Conservation (phyloP, 768 basidiomycete genomes). For the Daedaleopsis sinensis region DNA sequence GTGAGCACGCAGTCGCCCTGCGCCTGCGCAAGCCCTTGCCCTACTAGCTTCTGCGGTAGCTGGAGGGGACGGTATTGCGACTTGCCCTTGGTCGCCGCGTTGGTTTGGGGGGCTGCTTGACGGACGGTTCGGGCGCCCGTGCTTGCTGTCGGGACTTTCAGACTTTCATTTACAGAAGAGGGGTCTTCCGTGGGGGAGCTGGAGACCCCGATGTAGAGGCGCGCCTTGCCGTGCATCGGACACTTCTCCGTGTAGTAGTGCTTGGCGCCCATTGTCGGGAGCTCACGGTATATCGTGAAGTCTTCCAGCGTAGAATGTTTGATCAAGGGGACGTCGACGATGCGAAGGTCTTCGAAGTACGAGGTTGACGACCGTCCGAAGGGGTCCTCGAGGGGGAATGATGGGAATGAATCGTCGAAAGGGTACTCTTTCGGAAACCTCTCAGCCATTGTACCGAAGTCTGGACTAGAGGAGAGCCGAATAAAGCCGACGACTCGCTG, state of each 20-base stretch:
- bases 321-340: slow-evolving; percentile 1
- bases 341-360: slow-evolving; percentile 13
- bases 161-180: background rate
- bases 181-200: background rate
- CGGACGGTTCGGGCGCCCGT: background rate
- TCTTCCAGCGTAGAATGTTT: slow-evolving; percentile 14
- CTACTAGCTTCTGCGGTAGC: slow-evolving; percentile 27
- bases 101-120: background rate
- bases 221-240: slow-evolving; percentile 1
- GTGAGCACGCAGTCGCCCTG: slow-evolving; percentile 8
- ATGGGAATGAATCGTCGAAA: no score
- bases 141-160: background rate
- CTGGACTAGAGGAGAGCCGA: slow-evolving; percentile 1
- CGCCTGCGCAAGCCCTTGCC: slow-evolving; percentile 14
- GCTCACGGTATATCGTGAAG: slow-evolving; percentile 6
- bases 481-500: slow-evolving; percentile 16
- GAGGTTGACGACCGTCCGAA: slow-evolving; percentile 10
- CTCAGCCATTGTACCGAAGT: background rate
- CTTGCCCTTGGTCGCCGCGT: background rate
- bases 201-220: slow-evolving; percentile 2
- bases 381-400: slow-evolving; percentile 3
- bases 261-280: background rate
- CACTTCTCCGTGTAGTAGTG: slow-evolving; percentile 1
- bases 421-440: no score
- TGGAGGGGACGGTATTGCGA: slow-evolving; percentile 24